Base-by-base conservation (phyloP, 2,329 filamentous ascomycete genomes). In the Beauveria caledonica region DNA sequence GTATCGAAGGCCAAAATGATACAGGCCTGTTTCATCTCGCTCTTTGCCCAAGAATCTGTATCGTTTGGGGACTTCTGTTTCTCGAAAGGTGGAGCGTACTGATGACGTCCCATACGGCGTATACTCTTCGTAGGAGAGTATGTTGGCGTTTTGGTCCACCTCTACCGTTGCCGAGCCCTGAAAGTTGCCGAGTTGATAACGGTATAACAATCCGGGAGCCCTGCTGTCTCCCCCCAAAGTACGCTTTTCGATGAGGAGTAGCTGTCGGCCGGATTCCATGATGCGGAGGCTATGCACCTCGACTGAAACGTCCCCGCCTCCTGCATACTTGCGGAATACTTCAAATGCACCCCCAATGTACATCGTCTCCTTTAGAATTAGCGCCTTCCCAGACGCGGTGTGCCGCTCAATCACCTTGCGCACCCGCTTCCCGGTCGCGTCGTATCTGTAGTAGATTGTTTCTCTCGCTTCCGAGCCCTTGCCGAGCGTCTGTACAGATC, bases 91-190 rank as follows among this genome's bases (percentile, higher is more conserved):
- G 0, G 61, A 57, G 15, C 36, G 49, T 56, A 64, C 68, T 2
- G 64, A 53, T 6, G 66, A 62, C 17, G n/a, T 29, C 1, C 71
- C 71, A 56, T 63, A 73, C 5, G 71, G 67, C 3, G 61, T 63
- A 56, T 69, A 72, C 61, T 73, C 71, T 48, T 72, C 68, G 50
- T 68, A 70, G 3, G 68, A 68, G 6, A 72, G 51, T 19, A 72
- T 33, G 5, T 64, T 50, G 17, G 39, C 67, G 1, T 65, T 17
- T 8, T 67, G 62, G 55, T 70, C 69, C 1, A 69, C 36, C 60
- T 73, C 69, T 1, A 71, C 21, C 13, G 11, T 46, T 19, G 25
- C 55, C 5, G 60, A 60, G 13, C 46, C 55, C 52, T 58, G 56
- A 27, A 55, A 53, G 27, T 62, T 60, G 10, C 53, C 58, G 19